Evolutionary conservation across 768 basidiomycete genomes (phyloP), one percentile per base, ranked within the genome.

Genomic region (Termitomyces sp.): DNA sequence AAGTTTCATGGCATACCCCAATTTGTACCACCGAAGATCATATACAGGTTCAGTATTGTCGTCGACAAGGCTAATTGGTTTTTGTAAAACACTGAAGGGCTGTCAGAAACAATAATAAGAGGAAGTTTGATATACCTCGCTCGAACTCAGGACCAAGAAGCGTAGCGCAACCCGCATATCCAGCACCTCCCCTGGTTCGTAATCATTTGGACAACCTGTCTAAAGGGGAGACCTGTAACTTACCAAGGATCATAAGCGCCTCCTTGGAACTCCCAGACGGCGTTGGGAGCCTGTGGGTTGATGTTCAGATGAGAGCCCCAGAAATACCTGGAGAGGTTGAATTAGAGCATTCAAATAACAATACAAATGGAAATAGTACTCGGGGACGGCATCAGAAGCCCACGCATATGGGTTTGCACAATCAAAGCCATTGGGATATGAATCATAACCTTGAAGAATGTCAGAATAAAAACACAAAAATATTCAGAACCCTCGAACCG

Each of bases 401-500:
- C 82, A 82, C 8, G 59, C 66, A 41, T 76, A 59, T 1, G 81
- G 79, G 54, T 76, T 57, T 1, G 76, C 72, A 61, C 82, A 83
- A 62, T 83, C 79, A 59, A 83, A 83, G 1, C 78, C 78, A 54
- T 80, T 78, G 2, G 79, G 79, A 58, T 81, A 81, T 27, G 75
- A 75, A 56, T 76, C 75, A 54, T 78, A 78, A 42, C 71, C 71
- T 72, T 39, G 52, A 59, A 9, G 17, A 63, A 17, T 25, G 53
- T 44, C 14, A 61, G 49, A n/a, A 39, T 8, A 23, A 14, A 19
- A 16, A 32, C 32, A 2, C 21, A 12, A n/a, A 16, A 39, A 21
- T 41, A 12, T 37, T 9, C 1, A 17, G 6, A 52, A 52, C 21
- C 19, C 17, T 62, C 54, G 12, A 56, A 76, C 79, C 79, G 66